Evolutionary conservation across 148 eudicot genomes (phyloP).

Genomic region (Selenicereus undatus): DNA sequence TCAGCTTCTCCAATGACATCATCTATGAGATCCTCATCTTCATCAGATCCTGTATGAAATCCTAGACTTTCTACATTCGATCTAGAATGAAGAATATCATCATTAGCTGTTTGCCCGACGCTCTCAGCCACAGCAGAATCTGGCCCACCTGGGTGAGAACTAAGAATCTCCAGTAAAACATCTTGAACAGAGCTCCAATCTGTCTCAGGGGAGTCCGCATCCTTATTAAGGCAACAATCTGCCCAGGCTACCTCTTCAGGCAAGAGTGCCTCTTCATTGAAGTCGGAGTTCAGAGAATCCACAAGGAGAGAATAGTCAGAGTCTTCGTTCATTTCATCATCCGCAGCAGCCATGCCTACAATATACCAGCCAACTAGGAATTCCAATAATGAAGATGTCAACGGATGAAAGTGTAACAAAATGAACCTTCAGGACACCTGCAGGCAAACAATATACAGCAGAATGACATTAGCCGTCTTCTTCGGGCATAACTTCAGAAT

Average conservation of each 20-base stretch:
- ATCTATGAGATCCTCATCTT: conserved; percentile 30
- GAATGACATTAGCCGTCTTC: not conserved
- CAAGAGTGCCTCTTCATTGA: conserved; percentile 31
- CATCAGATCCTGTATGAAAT: conserved; percentile 18
- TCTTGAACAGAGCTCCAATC: conserved; percentile 52
- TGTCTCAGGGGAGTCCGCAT: conserved; percentile 30
- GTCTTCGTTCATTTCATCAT: conserved; percentile 37
- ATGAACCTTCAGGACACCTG: conserved; percentile 5
- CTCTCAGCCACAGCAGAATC: conserved; percentile 14
- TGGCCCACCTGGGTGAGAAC: conserved; percentile 25
- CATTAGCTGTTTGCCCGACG: conserved; percentile 14
- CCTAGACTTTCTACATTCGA: conserved; percentile 17
- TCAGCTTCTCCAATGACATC: conserved; percentile 26
- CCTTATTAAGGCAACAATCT: conserved; percentile 57
- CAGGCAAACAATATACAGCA: conserved; percentile 4
- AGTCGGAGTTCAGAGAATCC: conserved; percentile 22
- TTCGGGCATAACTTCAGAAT: not conserved
- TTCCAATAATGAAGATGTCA: not conserved
- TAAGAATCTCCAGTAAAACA: conserved; percentile 44
- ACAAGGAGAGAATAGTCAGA: conserved; percentile 12
- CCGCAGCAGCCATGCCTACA: conserved; percentile 27
- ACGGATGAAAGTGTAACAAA: not conserved
- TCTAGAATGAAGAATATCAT: conserved; percentile 13
- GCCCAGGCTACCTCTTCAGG: conserved; percentile 69
- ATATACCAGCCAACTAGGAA: conserved; percentile 3